phyloP scores from a whole-genome alignment of 148 eudicot species.

The Persicaria maculosa region DNA sequence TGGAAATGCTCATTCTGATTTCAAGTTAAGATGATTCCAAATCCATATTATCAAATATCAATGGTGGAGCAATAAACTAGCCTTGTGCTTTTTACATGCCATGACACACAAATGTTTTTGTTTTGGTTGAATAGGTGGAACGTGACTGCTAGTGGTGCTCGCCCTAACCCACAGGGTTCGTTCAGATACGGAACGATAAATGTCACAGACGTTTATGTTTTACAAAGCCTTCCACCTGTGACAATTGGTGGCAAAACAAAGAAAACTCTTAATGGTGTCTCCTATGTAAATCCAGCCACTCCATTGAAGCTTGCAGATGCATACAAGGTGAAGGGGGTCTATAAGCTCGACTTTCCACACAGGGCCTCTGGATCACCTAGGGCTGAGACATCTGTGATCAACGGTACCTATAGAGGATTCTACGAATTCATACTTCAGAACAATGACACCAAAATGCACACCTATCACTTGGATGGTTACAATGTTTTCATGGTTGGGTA shows the following conservation, averaged over 20 bases:
- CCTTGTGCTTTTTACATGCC: too few species aligned
- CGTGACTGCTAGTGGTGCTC: slow-evolving; percentile 97
- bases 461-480: slow-evolving; percentile 89
- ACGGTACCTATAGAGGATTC: slow-evolving; percentile 85
- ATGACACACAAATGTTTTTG: background rate
- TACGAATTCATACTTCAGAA: slow-evolving; percentile 81
- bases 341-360: slow-evolving; percentile 78
- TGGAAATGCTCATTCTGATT: too few species aligned
- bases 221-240: slow-evolving; percentile 63
- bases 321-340: slow-evolving; percentile 54
- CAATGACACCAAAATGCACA: slow-evolving; percentile 78
- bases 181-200: slow-evolving; percentile 85
- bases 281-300: slow-evolving; percentile 77
- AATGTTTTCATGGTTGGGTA: slow-evolving; percentile 95
- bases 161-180: slow-evolving; percentile 98
- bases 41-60: background rate
- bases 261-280: slow-evolving; percentile 69
- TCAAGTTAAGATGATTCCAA: too few species aligned
- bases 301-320: slow-evolving; percentile 93
- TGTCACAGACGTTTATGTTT: slow-evolving; percentile 76
- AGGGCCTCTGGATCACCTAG: slow-evolving; percentile 61
- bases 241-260: slow-evolving; percentile 54
- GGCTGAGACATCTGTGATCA: slow-evolving; percentile 66
- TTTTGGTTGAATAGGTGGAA: slow-evolving; percentile 66
- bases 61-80: background rate